phyloP scores from a whole-genome alignment of 129 eudicot genomes.

The Sambucus nigra region DNA sequence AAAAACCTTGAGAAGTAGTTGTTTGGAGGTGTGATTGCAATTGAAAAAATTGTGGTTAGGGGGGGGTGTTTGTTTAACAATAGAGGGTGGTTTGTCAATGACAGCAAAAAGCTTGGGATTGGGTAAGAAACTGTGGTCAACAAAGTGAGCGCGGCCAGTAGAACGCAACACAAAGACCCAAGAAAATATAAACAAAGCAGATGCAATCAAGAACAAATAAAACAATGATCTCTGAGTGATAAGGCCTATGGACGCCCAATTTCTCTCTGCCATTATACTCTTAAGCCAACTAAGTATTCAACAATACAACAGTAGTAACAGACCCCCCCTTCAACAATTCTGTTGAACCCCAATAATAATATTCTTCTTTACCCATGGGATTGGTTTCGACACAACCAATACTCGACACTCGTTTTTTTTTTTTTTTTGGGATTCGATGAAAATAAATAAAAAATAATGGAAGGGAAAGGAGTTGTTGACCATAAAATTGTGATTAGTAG shows the following conservation, averaged over 20 bases:
- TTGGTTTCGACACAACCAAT: conserved; percentile 1
- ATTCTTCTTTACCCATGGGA: too few relatives aligned
- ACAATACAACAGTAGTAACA: conserved; percentile 7
- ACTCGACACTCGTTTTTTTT: neutral
- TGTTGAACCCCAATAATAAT: conserved; percentile 25
- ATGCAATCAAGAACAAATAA: conserved; percentile 36
- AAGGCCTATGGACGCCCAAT: conserved; percentile 25
- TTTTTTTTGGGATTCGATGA: neutral
- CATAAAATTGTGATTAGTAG: conserved; percentile 10
- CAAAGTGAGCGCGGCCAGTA: conserved; percentile 27
- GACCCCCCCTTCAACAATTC: conserved; percentile 11
- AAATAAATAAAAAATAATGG: neutral
- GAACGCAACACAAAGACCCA: conserved; percentile 49
- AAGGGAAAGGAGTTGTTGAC: neutral
- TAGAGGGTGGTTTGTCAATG: neutral
- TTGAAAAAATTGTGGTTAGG: neutral
- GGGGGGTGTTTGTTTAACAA: neutral
- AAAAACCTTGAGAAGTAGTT: conserved; percentile 49
- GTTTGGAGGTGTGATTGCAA: conserved; percentile 10
- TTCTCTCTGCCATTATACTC: conserved; percentile 39
- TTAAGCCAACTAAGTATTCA: conserved; percentile 7
- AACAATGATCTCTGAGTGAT: conserved; percentile 43
- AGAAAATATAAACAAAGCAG: conserved; percentile 45
- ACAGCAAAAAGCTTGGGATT: conserved; percentile 23
- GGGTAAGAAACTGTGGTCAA: conserved; percentile 36